phyloP scores from a whole-genome alignment of 805 yeast genomes.

The Candida broadrunensis region DNA sequence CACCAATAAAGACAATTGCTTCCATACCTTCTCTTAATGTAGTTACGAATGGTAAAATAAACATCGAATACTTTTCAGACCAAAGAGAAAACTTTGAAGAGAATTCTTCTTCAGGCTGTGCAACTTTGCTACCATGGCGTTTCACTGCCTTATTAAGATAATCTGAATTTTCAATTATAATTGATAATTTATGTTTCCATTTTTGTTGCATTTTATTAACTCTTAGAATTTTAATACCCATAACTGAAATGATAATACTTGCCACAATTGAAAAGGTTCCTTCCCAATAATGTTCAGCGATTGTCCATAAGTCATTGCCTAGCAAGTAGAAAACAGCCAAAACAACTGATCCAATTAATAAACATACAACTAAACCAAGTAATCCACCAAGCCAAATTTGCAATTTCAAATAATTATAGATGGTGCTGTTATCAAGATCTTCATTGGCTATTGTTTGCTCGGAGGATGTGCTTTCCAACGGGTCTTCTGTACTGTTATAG shows the following conservation, averaged over 20 bases:
- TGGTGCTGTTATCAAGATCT: slow-evolving; percentile 1
- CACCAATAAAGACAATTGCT: slow-evolving; percentile 42
- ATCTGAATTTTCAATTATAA: slow-evolving; percentile 20
- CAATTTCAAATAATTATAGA: slow-evolving; percentile 23
- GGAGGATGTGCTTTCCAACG: neutral
- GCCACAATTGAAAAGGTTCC: slow-evolving; percentile 43
- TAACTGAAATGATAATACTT: slow-evolving; percentile 41
- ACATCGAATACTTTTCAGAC: slow-evolving; percentile 26
- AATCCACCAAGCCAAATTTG: slow-evolving; percentile 47
- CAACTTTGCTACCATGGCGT: neutral
- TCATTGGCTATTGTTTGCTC: neutral
- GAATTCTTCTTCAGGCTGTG: slow-evolving; percentile 5
- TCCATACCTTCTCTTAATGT: slow-evolving; percentile 42
- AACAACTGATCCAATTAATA: slow-evolving; percentile 38
- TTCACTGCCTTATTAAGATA: slow-evolving; percentile 11
- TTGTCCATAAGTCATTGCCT: slow-evolving; percentile 44
- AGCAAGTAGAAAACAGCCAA: slow-evolving; percentile 37
- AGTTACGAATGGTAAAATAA: slow-evolving; percentile 38
- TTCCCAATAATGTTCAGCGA: slow-evolving; percentile 49
- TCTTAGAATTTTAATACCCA: slow-evolving; percentile 45
- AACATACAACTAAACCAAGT: slow-evolving; percentile 35
- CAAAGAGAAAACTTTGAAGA: slow-evolving; percentile 9
- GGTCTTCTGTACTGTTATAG: neutral
- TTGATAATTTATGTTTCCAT: slow-evolving; percentile 39
- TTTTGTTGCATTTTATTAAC: slow-evolving; percentile 43